phyloP scores from a whole-genome alignment of 108 stramenopile species.

The Fistulifera solaris region DNA sequence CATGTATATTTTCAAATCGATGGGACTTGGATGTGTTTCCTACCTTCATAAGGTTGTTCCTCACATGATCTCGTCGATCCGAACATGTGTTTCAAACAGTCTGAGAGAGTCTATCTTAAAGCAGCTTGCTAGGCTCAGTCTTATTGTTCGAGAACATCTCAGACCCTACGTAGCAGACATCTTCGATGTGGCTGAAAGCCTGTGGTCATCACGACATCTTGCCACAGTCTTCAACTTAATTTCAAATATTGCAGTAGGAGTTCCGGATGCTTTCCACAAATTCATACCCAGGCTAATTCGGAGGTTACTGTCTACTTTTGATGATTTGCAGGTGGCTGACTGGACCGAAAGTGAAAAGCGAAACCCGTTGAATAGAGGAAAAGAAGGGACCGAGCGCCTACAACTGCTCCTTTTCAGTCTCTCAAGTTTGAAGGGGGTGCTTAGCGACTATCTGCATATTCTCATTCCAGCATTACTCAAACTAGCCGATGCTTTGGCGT shows the following conservation, averaged over 20 bases:
- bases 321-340: conserved; percentile 49
- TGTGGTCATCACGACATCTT: conserved; percentile 85
- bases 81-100: conserved; percentile 60
- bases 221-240: conserved; percentile 75
- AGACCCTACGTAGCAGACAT: conserved; percentile 83
- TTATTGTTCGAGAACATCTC: conserved; percentile 81
- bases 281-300: conserved; percentile 72
- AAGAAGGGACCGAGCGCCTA: conserved; percentile 39
- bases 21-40: conserved; percentile 80
- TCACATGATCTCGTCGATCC: conserved; percentile 72
- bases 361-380: neutral
- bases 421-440: conserved; percentile 46
- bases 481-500: conserved; percentile 58
- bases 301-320: conserved; percentile 51
- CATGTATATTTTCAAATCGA: conserved; percentile 87
- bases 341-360: conserved; percentile 22
- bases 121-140: conserved; percentile 76
- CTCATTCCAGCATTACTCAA: conserved; percentile 79
- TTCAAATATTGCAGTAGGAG: conserved; percentile 68
- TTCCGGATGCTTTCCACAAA: conserved; percentile 75
- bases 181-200: conserved; percentile 80
- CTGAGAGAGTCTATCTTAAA: conserved; percentile 85
- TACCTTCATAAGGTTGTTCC: conserved; percentile 86
- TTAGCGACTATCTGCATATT: conserved; percentile 72
- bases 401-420: conserved; percentile 57